These are phyloP conservation scores for Malassezia sp. DNA, from an alignment of 1,284 basidiomycete genomes.

Conservation along the genomic window DNA sequence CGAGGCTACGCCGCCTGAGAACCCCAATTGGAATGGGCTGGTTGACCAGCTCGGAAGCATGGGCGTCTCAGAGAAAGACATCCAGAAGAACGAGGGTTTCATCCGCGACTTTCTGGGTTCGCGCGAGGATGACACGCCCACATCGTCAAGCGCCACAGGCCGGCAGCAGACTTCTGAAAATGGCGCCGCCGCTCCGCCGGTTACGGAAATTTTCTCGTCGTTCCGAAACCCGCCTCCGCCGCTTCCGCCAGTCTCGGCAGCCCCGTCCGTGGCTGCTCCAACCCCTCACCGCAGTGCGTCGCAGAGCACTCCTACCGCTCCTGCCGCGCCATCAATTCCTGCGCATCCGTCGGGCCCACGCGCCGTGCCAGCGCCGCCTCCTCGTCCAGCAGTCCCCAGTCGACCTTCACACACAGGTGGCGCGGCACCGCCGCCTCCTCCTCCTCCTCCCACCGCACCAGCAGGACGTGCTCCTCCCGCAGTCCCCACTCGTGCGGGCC, in stretches of 20 bases:
- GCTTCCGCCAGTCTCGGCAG: slow-evolving; percentile 23
- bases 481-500: too few species aligned
- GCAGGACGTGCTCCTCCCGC: not conserved
- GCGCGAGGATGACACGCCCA: slow-evolving; percentile 48
- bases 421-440: slow-evolving; percentile 1
- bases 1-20: slow-evolving; percentile 86
- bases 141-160: slow-evolving; percentile 17
- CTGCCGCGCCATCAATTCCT: slow-evolving; percentile 16
- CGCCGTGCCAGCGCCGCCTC: slow-evolving; percentile 1
- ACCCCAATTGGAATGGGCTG: slow-evolving; percentile 76
- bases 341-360: not conserved
- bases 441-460: not conserved
- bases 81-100: slow-evolving; percentile 71
- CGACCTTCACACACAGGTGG: not conserved
- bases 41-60: slow-evolving; percentile 61
- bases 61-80: slow-evolving; percentile 55
- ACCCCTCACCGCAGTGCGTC: not conserved
- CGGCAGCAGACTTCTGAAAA: slow-evolving; percentile 51
- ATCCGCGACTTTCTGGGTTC: slow-evolving; percentile 72
- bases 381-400: not conserved
- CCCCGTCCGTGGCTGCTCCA: slow-evolving; percentile 12
- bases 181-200: slow-evolving; percentile 53
- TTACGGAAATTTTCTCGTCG: slow-evolving; percentile 18
- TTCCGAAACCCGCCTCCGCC: slow-evolving; percentile 35
- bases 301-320: slow-evolving; percentile 12